Conservation (phyloP, 305 asterid species). For the Solanum chacoense region DNA sequence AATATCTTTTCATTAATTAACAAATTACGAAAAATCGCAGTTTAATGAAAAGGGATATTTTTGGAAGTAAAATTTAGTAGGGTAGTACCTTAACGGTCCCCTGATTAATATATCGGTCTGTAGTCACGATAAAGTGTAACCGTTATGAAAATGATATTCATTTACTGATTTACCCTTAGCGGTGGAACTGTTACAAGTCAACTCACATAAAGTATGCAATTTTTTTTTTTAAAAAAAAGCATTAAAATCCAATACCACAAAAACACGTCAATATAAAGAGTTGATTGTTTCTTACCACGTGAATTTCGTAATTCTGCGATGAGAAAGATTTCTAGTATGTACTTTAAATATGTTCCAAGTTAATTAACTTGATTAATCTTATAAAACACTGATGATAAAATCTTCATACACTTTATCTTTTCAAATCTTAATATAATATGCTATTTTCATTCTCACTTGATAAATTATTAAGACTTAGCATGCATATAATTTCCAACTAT, state of each 20-base stretch:
- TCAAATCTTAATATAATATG: neutral
- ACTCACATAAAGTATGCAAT: neutral
- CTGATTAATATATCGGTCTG: neutral
- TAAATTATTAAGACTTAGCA: neutral
- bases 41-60: neutral
- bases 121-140: neutral
- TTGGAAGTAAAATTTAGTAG: neutral
- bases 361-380: neutral
- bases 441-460: neutral
- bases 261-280: slow-evolving; percentile 1
- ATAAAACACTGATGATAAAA: too few species aligned
- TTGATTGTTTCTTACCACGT: neutral
- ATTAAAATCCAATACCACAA: neutral
- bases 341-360: neutral
- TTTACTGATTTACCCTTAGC: neutral
- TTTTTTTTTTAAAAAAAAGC: neutral
- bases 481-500: neutral
- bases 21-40: neutral
- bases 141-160: neutral
- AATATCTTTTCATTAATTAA: neutral
- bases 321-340: neutral
- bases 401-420: too few species aligned
- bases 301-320: neutral
- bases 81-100: neutral
- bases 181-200: neutral